Percentiles rank a stretch among this genome's conserved stretches.
Conservation (phyloP, 306 rosid species). For the Malus orientalis region DNA sequence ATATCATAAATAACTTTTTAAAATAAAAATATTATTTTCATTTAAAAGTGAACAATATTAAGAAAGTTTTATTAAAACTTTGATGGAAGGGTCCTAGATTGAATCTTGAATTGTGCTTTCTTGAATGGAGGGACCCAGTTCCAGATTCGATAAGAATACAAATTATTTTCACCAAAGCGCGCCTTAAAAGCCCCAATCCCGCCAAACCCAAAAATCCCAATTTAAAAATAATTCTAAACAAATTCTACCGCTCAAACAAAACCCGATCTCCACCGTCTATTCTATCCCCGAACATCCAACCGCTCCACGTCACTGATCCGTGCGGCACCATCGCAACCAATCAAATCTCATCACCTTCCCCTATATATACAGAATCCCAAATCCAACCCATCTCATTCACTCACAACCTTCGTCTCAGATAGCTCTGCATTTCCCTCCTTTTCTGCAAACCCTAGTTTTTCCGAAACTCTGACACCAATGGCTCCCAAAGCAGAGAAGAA, state of each 20-base stretch:
- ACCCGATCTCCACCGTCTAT: conserved; percentile 20
- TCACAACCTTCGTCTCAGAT: not conserved
- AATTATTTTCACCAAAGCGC: not conserved
- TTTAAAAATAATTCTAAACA: not conserved
- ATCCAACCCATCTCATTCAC: no score
- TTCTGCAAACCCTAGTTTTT: not conserved
- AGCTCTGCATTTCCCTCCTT: not conserved
- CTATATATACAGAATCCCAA: not conserved
- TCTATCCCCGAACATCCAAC: not conserved
- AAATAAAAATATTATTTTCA: no score
- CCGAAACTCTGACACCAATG: not conserved
- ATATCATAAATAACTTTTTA: no score
- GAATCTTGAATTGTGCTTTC: not conserved
- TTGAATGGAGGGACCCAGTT: no score
- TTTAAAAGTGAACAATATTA: no score
- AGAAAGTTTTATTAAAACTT: no score
- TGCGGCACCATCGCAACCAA: not conserved
- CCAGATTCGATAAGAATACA: not conserved
- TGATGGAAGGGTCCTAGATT: not conserved
- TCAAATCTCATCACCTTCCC: conserved; percentile 4
- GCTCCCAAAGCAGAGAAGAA: conserved; percentile 45
- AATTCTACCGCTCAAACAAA: not conserved
- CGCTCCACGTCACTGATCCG: conserved; percentile 25
- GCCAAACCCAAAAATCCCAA: not conserved
- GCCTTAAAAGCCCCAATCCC: not conserved